These are phyloP conservation scores for Beauveria scarabaeidicola DNA, from an alignment of 2,329 filamentous ascomycete genomes.

Conservation along the genomic window DNA sequence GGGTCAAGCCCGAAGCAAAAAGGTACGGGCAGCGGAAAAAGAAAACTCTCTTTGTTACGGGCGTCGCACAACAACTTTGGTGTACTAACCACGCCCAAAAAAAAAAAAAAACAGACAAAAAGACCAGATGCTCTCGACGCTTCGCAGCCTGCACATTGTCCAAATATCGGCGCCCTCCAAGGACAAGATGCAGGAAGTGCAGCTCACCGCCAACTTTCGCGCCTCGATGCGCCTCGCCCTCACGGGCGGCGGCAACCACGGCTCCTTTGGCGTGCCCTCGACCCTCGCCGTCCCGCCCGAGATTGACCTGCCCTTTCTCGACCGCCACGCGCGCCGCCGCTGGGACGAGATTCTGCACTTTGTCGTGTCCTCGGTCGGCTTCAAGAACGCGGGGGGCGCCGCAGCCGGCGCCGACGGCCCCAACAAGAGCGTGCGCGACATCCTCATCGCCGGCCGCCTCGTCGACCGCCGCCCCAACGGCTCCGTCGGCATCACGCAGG, in stretches of 20 bases:
- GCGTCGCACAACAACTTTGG: background rate
- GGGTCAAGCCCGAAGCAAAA: constrained; percentile 62
- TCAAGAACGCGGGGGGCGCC: constrained; percentile 17
- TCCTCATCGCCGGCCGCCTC: constrained; percentile 72
- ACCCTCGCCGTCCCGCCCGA: constrained; percentile 51
- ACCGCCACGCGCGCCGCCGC: constrained; percentile 75
- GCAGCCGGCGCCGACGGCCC: constrained; percentile 40
- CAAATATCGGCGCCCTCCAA: constrained; percentile 52
- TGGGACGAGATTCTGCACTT: constrained; percentile 97
- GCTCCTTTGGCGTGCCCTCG: constrained; percentile 86
- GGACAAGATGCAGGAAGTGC: constrained; percentile 60
- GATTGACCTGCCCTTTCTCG: constrained; percentile 65
- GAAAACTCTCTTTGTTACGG: too few species aligned
- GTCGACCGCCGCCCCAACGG: constrained; percentile 59
- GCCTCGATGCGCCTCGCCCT: constrained; percentile 77
- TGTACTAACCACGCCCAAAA: background rate
- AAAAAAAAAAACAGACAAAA: constrained; percentile 48
- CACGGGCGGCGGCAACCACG: constrained; percentile 75
- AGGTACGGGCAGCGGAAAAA: constrained; percentile 15
- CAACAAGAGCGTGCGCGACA: constrained; percentile 72
- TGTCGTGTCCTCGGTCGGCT: constrained; percentile 72
- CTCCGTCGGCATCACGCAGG: constrained; percentile 76
- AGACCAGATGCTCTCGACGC: constrained; percentile 72
- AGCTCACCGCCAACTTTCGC: constrained; percentile 74
- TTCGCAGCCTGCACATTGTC: constrained; percentile 82